Conservation (phyloP, 805 yeast species). For the Dipodascus albidus region DNA sequence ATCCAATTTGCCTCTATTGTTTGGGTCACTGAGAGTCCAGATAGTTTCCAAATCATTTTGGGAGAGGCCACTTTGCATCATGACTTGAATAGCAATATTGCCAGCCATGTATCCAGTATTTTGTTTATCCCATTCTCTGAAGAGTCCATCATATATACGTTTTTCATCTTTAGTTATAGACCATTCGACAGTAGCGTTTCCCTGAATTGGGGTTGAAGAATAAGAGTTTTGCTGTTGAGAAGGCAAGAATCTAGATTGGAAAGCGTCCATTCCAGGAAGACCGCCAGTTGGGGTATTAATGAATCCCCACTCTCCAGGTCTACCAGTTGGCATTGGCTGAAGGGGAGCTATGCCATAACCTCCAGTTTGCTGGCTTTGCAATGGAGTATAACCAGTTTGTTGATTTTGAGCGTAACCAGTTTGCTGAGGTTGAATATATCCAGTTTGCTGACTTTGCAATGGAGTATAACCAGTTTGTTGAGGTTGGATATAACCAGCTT, state of each 20-base stretch:
- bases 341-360: constrained; percentile 21
- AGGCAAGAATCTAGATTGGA: constrained; percentile 59
- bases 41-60: constrained; percentile 80
- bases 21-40: constrained; percentile 81
- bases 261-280: constrained; percentile 55
- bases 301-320: constrained; percentile 76
- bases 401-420: constrained; percentile 26
- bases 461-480: constrained; percentile 13
- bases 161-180: constrained; percentile 85
- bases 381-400: constrained; percentile 33
- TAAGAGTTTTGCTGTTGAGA: constrained; percentile 20
- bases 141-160: constrained; percentile 73
- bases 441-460: constrained; percentile 14
- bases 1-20: constrained; percentile 72
- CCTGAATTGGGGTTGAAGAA: constrained; percentile 25
- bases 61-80: constrained; percentile 81
- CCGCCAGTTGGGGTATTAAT: constrained; percentile 59
- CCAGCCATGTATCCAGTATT: constrained; percentile 67
- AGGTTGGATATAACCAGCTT: constrained; percentile 26
- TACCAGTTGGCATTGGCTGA: constrained; percentile 41
- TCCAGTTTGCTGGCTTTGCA: constrained; percentile 22
- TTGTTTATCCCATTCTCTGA: constrained; percentile 72
- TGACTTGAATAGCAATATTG: constrained; percentile 69
- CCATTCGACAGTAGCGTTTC: constrained; percentile 53
- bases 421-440: constrained; percentile 13